These are phyloP conservation scores for Geotrichum aggregatum DNA, from an alignment of 1,139 yeast species.

Conservation along the genomic window DNA sequence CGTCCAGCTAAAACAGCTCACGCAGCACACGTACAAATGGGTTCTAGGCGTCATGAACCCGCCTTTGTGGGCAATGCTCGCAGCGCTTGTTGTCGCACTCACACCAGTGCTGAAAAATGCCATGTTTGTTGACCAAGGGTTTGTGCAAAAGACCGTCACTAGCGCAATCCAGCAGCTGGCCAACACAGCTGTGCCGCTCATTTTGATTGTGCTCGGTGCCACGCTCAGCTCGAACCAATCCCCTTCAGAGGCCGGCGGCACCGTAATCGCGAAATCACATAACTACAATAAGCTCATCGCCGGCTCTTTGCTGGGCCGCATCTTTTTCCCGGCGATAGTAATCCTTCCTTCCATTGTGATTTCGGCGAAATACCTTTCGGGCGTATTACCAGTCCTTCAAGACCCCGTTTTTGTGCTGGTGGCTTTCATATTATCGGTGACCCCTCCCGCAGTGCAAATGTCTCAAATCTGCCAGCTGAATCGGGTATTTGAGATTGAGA, in stretches of 20 bases:
- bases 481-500: constrained; percentile 70
- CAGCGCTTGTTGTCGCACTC: constrained; percentile 79
- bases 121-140: constrained; percentile 60
- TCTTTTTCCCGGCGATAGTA: constrained; percentile 44
- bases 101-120: constrained; percentile 62
- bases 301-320: constrained; percentile 67
- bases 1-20: not conserved
- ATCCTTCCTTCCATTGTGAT: constrained; percentile 58
- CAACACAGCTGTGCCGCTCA: constrained; percentile 79
- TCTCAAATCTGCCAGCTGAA: constrained; percentile 78
- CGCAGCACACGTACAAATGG: constrained; percentile 8
- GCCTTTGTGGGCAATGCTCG: constrained; percentile 87
- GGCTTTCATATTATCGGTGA: constrained; percentile 65
- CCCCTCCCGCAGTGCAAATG: constrained; percentile 83
- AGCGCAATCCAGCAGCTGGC: constrained; percentile 76
- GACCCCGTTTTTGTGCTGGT: constrained; percentile 81
- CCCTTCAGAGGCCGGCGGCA: constrained; percentile 25
- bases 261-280: constrained; percentile 45
- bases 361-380: constrained; percentile 51
- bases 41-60: constrained; percentile 74
- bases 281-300: constrained; percentile 56
- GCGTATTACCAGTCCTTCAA: constrained; percentile 65
- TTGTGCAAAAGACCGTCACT: constrained; percentile 72
- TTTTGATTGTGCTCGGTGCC: constrained; percentile 59
- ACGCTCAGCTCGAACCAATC: constrained; percentile 30